These are phyloP conservation scores for Sarcomyxa edulis DNA, from an alignment of 768 basidiomycete genomes.

Conservation along the genomic window DNA sequence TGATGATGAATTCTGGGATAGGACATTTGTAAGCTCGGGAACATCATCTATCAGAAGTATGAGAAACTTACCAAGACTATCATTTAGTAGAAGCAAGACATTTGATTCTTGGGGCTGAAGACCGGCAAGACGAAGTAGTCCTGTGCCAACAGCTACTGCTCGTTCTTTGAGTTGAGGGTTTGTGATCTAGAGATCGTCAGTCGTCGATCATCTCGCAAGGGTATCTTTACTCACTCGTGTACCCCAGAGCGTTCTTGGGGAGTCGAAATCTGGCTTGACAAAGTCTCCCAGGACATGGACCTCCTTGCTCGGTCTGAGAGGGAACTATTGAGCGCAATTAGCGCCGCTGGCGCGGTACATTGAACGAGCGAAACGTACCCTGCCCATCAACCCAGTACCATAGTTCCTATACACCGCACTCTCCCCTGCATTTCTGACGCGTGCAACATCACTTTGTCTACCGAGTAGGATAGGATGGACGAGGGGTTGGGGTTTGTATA, in stretches of 20 bases:
- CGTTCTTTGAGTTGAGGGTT: slow-evolving; percentile 69
- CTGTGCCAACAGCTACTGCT: slow-evolving; percentile 67
- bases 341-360: slow-evolving; percentile 5
- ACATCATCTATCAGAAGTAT: not conserved
- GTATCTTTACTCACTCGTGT: slow-evolving; percentile 50
- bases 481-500: slow-evolving; percentile 78
- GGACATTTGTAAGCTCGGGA: not conserved
- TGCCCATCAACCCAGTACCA: slow-evolving; percentile 76
- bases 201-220: not conserved
- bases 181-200: slow-evolving; percentile 48
- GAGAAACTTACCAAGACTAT: slow-evolving; percentile 56
- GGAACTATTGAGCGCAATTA: slow-evolving; percentile 48
- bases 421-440: slow-evolving; percentile 75
- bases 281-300: slow-evolving; percentile 62
- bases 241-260: slow-evolving; percentile 72
- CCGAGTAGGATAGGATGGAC: slow-evolving; percentile 94
- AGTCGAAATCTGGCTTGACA: slow-evolving; percentile 59
- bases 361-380: slow-evolving; percentile 41
- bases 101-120: slow-evolving; percentile 56
- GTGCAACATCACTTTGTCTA: slow-evolving; percentile 83
- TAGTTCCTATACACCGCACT: slow-evolving; percentile 91
- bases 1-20: slow-evolving; percentile 72
- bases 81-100: slow-evolving; percentile 75
- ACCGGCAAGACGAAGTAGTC: slow-evolving; percentile 52
- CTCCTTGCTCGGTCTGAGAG: slow-evolving; percentile 67